A percentile compares a stretch with the other conserved stretches of the same genome.
Conservation (phyloP, 2,329 filamentous ascomycete genomes). For the Verticillium isaacii region DNA sequence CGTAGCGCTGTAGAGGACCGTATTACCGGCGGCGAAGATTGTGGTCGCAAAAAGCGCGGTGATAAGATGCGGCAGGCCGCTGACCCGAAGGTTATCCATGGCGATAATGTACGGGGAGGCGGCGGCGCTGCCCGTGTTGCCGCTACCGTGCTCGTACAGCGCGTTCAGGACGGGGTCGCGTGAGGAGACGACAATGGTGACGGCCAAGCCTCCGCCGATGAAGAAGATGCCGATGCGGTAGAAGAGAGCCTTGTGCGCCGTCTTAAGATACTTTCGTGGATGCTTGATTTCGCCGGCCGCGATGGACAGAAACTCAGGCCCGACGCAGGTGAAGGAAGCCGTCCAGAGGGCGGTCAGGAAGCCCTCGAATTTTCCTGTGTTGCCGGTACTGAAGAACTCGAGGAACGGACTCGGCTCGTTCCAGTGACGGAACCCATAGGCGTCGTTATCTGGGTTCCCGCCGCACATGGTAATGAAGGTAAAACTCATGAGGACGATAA, state of each 20-base stretch:
- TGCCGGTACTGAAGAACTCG: constrained; percentile 33
- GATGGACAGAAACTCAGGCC: constrained; percentile 61
- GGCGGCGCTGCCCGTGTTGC: not conserved
- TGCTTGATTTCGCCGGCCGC: constrained; percentile 63
- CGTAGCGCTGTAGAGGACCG: constrained; percentile 52
- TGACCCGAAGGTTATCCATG: constrained; percentile 55
- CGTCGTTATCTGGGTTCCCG: constrained; percentile 51
- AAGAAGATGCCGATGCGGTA: constrained; percentile 56
- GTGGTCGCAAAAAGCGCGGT: constrained; percentile 55
- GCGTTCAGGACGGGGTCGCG: constrained; percentile 27
- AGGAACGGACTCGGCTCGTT: constrained; percentile 48
- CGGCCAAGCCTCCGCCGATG: not conserved
- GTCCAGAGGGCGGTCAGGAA: constrained; percentile 65
- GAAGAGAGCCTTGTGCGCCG: constrained; percentile 61
- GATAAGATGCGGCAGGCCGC: constrained; percentile 58
- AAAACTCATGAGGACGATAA: constrained; percentile 58
- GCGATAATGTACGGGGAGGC: constrained; percentile 61
- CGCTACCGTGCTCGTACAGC: constrained; percentile 6
- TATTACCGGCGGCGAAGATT: constrained; percentile 58
- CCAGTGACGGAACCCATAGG: constrained; percentile 68
- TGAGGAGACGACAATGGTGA: constrained; percentile 34
- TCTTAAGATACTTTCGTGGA: constrained; percentile 55
- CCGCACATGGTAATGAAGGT: constrained; percentile 59
- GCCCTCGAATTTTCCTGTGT: constrained; percentile 64
- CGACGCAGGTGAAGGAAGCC: constrained; percentile 60